phyloP scores from a whole-genome alignment of 345 rosid species.

The Boechera stricta region DNA sequence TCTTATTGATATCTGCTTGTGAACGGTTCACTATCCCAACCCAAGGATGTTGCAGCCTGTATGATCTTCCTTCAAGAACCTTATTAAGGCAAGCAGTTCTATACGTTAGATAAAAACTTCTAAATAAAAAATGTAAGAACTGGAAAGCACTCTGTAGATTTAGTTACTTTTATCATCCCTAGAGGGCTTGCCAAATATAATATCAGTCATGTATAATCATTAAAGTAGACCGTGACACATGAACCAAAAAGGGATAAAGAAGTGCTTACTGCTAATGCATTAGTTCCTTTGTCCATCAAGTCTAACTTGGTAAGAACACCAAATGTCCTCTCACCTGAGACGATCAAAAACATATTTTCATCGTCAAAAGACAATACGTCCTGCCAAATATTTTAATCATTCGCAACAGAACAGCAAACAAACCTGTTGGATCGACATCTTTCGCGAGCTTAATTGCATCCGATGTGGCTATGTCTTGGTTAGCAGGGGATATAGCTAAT shows the following conservation, averaged over 20 bases:
- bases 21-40: slow-evolving; percentile 99
- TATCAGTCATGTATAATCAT: background rate
- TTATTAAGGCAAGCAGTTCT: slow-evolving; percentile 32
- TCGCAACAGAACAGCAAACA: slow-evolving; percentile 15
- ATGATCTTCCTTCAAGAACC: slow-evolving; percentile 98
- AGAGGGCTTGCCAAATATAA: background rate
- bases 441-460: slow-evolving; percentile 92
- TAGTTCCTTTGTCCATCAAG: slow-evolving; percentile 97
- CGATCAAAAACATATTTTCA: background rate
- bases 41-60: slow-evolving; percentile 89
- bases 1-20: slow-evolving; percentile 95
- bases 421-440: slow-evolving; percentile 94
- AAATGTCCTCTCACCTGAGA: slow-evolving; percentile 88
- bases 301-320: slow-evolving; percentile 98
- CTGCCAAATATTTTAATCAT: background rate
- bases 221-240: background rate
- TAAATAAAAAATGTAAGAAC: background rate
- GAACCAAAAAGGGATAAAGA: slow-evolving; percentile 27
- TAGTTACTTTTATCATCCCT: background rate
- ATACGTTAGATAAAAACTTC: background rate
- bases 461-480: slow-evolving; percentile 96
- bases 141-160: background rate
- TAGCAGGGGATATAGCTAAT: slow-evolving; percentile 96
- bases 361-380: background rate
- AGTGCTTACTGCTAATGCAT: slow-evolving; percentile 78